A percentile compares a stretch with the other conserved stretches of the same genome.
Evolutionary conservation across 345 rosid species (phyloP).

Genomic region (Salix suchowensis): DNA sequence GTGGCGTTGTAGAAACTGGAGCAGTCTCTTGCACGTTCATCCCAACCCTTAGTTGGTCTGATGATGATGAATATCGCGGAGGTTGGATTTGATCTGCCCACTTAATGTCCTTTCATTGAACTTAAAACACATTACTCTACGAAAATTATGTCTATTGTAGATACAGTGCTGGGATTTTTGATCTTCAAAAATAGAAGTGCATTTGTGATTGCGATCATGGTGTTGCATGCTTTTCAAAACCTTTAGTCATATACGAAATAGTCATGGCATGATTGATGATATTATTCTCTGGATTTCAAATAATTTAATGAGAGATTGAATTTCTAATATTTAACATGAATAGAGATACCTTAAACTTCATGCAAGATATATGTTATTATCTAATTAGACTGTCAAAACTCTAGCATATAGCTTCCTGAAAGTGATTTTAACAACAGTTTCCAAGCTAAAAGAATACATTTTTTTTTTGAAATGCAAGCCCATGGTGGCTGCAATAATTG

Average conservation of each 20-base stretch:
- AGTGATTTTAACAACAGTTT: neutral
- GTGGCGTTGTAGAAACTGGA: constrained; percentile 54
- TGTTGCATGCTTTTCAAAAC: neutral
- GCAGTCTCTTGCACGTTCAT: constrained; percentile 98
- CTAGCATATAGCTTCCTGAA: neutral
- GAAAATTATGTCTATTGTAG: neutral
- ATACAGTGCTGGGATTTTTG: neutral
- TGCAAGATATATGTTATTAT: neutral
- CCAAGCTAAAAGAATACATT: neutral
- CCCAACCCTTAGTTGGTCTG: constrained; percentile 94
- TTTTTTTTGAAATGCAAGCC: neutral
- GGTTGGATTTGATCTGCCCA: constrained; percentile 44
- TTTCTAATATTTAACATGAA: neutral
- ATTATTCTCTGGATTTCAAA: neutral
- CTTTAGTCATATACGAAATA: neutral
- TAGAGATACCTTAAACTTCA: neutral
- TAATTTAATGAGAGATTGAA: neutral
- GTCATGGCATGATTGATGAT: neutral
- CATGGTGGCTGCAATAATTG: neutral
- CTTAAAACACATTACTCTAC: neutral
- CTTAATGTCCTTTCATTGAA: neutral
- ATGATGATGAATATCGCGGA: constrained; percentile 99
- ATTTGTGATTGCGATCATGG: neutral
- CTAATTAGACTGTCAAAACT: neutral
- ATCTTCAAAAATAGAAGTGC: neutral